Conservation (phyloP, 805 yeast genomes). For the Saturnispora gosingensis region DNA sequence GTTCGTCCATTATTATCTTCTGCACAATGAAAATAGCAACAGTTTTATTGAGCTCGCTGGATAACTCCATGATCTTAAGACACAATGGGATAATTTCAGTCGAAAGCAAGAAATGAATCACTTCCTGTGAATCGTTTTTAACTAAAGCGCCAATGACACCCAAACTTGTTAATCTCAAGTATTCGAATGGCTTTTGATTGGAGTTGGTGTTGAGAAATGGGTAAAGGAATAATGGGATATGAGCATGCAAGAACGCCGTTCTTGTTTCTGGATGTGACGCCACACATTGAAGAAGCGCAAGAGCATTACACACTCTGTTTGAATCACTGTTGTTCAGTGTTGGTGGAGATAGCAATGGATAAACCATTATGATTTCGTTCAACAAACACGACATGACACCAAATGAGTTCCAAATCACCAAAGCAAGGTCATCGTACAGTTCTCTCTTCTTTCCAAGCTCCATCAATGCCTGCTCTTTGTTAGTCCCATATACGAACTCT, state of each 20-base stretch:
- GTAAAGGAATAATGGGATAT: constrained; percentile 83
- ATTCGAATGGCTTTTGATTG: constrained; percentile 88
- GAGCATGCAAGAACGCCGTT: constrained; percentile 75
- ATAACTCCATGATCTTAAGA: constrained; percentile 87
- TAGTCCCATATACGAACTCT: constrained; percentile 82
- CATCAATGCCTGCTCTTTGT: constrained; percentile 84
- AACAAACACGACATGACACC: constrained; percentile 91
- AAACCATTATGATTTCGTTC: constrained; percentile 84
- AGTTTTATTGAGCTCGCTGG: constrained; percentile 87
- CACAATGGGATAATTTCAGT: constrained; percentile 96
- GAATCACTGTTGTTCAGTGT: constrained; percentile 76
- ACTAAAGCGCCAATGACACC: constrained; percentile 97
- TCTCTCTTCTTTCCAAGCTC: constrained; percentile 93
- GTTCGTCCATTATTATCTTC: constrained; percentile 83
- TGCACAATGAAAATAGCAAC: constrained; percentile 96
- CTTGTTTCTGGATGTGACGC: constrained; percentile 93
- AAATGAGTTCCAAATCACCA: constrained; percentile 90
- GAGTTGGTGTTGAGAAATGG: constrained; percentile 91
- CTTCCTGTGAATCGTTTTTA: constrained; percentile 92
- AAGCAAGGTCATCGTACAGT: constrained; percentile 86
- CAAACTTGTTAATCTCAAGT: constrained; percentile 80
- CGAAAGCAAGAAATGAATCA: constrained; percentile 81
- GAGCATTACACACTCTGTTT: constrained; percentile 90
- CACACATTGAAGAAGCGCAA: constrained; percentile 90
- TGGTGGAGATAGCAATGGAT: constrained; percentile 85